phyloP scores from a whole-genome alignment of 108 stramenopile species.

The Pseudonitzschia delicatissima region DNA sequence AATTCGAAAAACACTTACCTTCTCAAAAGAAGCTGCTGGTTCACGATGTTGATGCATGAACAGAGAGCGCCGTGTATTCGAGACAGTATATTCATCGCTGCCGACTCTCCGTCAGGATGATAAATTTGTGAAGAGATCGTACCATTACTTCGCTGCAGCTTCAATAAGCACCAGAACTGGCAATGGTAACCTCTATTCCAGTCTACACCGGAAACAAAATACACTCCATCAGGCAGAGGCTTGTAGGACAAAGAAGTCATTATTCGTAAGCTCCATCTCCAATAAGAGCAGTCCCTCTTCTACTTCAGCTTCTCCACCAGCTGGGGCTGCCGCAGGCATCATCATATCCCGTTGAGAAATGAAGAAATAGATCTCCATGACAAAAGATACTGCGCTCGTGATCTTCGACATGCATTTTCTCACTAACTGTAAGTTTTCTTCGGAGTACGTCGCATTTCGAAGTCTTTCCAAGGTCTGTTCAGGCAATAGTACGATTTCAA shows the following conservation, averaged over 20 bases:
- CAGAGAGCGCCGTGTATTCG: slow-evolving; percentile 23
- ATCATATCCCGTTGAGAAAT: slow-evolving; percentile 46
- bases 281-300: slow-evolving; percentile 48
- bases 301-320: slow-evolving; percentile 53
- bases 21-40: slow-evolving; percentile 63
- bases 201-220: slow-evolving; percentile 18
- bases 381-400: slow-evolving; percentile 35
- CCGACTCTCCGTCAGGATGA: slow-evolving; percentile 58
- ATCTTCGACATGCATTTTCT: slow-evolving; percentile 54
- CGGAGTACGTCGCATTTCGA: slow-evolving; percentile 32
- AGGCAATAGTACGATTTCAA: slow-evolving; percentile 57
- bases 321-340: slow-evolving; percentile 52
- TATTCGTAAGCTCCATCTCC: slow-evolving; percentile 18
- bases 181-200: background rate
- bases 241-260: slow-evolving; percentile 12
- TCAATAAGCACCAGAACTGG: slow-evolving; percentile 63
- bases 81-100: slow-evolving; percentile 33
- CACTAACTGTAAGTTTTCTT: slow-evolving; percentile 44
- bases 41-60: slow-evolving; percentile 47
- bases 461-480: slow-evolving; percentile 70
- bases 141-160: slow-evolving; percentile 35
- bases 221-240: slow-evolving; percentile 16
- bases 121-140: slow-evolving; percentile 49
- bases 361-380: slow-evolving; percentile 61
- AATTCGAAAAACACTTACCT: slow-evolving; percentile 29